Percentiles rank a stretch among this genome's conserved stretches.
Evolutionary conservation across 345 rosid species (phyloP).

Genomic region (Diplotaxis tenuifolia): DNA sequence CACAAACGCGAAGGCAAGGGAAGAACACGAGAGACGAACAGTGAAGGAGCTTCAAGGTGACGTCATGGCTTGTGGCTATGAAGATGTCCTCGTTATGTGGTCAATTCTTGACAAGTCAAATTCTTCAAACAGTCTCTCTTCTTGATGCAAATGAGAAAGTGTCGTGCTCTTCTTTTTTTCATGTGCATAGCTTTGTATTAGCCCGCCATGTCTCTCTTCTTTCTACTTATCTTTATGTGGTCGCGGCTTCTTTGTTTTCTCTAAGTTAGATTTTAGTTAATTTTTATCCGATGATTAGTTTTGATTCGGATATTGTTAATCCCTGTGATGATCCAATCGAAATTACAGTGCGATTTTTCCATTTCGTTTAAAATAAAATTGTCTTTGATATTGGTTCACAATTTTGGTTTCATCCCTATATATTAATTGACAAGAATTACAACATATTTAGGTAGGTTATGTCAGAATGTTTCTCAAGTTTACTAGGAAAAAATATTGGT

Average conservation of each 20-base stretch:
- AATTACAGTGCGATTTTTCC: conserved; percentile 31
- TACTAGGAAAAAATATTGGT: no score
- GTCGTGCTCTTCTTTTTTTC: neutral
- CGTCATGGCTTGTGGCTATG: conserved; percentile 89
- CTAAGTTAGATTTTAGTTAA: conserved; percentile 10
- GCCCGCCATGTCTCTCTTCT: conserved; percentile 34
- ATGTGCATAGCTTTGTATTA: conserved; percentile 27
- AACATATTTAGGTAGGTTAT: no score
- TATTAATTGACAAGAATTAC: no score
- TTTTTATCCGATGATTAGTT: conserved; percentile 23
- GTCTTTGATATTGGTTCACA: neutral
- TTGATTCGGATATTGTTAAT: conserved; percentile 29
- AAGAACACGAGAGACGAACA: conserved; percentile 49
- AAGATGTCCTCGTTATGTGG: conserved; percentile 97
- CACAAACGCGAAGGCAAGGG: conserved; percentile 34
- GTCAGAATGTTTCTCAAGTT: no score
- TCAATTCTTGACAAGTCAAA: conserved; percentile 92
- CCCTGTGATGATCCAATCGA: conserved; percentile 33
- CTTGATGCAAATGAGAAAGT: conserved; percentile 23
- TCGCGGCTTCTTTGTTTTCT: conserved; percentile 25
- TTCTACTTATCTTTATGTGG: conserved; percentile 23
- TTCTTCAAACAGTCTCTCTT: conserved; percentile 51
- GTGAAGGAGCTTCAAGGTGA: conserved; percentile 76
- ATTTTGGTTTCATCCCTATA: neutral
- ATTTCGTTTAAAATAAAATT: neutral